Conservation (phyloP, 805 yeast species). For the Wickerhamiella lipophila region DNA sequence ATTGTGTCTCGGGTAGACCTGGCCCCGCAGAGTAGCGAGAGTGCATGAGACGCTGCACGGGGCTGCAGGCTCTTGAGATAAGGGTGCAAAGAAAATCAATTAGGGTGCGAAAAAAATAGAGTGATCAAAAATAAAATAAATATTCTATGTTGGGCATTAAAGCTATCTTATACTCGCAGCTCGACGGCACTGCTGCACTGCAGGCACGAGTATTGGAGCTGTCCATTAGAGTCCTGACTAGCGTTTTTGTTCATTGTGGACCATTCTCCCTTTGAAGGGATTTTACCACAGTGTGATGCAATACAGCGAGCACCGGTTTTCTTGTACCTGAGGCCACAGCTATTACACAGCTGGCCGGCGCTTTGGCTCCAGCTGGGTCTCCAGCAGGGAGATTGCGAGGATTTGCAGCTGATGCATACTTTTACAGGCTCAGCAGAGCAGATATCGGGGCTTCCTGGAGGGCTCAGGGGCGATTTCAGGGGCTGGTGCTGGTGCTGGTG, state of each 20-base stretch:
- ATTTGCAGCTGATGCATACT: slow-evolving; percentile 74
- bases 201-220: slow-evolving; percentile 36
- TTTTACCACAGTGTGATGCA: slow-evolving; percentile 60
- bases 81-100: not conserved
- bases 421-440: slow-evolving; percentile 8
- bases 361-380: slow-evolving; percentile 88
- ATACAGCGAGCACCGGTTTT: slow-evolving; percentile 88
- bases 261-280: slow-evolving; percentile 96
- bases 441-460: slow-evolving; percentile 15
- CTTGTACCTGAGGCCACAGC: slow-evolving; percentile 89
- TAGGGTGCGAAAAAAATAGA: not conserved
- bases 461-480: slow-evolving; percentile 17
- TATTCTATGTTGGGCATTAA: not conserved
- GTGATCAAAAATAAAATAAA: not conserved
- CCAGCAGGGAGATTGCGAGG: slow-evolving; percentile 94
- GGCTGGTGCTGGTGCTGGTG: no score
- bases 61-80: not conserved
- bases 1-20: no score
- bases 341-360: slow-evolving; percentile 92
- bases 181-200: slow-evolving; percentile 49
- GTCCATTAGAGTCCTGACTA: slow-evolving; percentile 33
- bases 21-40: not conserved
- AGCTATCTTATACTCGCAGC: not conserved
- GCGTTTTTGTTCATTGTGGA: slow-evolving; percentile 61
- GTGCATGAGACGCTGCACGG: not conserved